Base-by-base conservation (phyloP, 768 basidiomycete genomes). In the Rhodotorula diobovata region DNA sequence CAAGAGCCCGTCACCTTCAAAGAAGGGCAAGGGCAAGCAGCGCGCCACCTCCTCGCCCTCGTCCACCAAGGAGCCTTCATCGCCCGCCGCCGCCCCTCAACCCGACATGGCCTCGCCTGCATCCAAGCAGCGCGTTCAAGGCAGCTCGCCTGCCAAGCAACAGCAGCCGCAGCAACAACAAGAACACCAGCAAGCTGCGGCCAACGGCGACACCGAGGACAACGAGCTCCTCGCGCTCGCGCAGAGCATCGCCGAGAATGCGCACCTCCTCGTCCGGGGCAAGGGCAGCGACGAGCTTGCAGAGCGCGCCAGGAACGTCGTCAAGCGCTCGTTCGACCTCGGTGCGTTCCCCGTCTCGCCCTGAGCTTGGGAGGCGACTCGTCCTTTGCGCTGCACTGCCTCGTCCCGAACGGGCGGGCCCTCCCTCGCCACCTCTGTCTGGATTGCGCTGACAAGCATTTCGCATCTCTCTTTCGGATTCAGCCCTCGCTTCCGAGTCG, bases 401-500 rank as follows among this genome's bases (percentile, higher is more conserved):
- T 18, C 54, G 28, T 43, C 48, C 16, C 39, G n/a, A 4, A 15
- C 25, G 20, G 0, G 21, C 23, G 23, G 3, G 11, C 2, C 14
- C 41, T 43, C 41, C 11, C 8, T 2, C 5, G 14, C 18, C 8
- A 43, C 6, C 14, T 9, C 41, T 12, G 41, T 12, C 18, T 15
- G 41, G 6, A 15, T n/a, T n/a, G n/a, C n/a, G 41, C 41, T 7
- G 41, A 18, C 3, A 5, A 7, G 41, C 14, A 43, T 18, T 43
- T 9, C 8, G 8, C 14, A 12, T 43, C 41, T 5, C 41, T 3
- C 14, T 43, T 12, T 7, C 2, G 14, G 41, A 43, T 43, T 12
- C 70, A 91, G 90, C 89, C 48, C 81, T 93, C 61, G 81, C 83
- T 75, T 85, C 88, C 20, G 93, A 97, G 81, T 73, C 78, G 8